Evolutionary conservation across 169 alveolate species (phyloP).

Genomic region (Neospora caninum): DNA sequence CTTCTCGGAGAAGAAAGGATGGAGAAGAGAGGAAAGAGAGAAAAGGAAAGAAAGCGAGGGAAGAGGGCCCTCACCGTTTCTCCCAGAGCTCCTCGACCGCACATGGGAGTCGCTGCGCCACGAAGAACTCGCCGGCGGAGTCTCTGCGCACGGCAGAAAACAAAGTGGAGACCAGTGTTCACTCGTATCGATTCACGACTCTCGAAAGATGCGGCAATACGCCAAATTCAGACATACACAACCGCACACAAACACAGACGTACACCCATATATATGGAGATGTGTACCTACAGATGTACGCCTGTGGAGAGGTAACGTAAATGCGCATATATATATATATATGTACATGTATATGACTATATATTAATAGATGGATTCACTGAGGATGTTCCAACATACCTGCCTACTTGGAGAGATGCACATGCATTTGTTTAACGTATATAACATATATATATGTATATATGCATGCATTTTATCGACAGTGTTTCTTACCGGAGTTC

Average conservation of each 20-base stretch:
- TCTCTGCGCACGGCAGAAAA: slow-evolving; percentile 9
- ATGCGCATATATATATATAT: not conserved
- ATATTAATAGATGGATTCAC: not conserved
- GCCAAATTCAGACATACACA: too few relatives aligned
- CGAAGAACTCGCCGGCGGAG: slow-evolving; percentile 1
- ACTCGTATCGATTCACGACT: too few relatives aligned
- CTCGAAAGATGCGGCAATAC: too few relatives aligned
- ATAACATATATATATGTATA: not conserved
- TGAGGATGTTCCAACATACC: not conserved
- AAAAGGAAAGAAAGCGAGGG: not conserved
- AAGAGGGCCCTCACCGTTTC: not conserved
- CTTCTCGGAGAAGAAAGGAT: not conserved
- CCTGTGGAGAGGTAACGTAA: too few relatives aligned
- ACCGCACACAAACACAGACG: not conserved
- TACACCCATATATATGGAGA: not conserved
- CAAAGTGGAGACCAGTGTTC: not conserved
- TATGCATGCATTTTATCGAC: not conserved
- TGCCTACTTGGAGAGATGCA: not conserved
- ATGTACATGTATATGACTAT: not conserved
- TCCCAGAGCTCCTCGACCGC: not conserved
- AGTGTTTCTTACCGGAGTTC: not conserved
- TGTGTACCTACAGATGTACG: too few relatives aligned
- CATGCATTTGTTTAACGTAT: not conserved
- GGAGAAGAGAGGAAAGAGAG: not conserved
- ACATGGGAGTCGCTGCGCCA: not conserved